These are phyloP conservation scores for Mycothermus thermophilus DNA, from an alignment of 495 filamentous ascomycete species.

Conservation along the genomic window DNA sequence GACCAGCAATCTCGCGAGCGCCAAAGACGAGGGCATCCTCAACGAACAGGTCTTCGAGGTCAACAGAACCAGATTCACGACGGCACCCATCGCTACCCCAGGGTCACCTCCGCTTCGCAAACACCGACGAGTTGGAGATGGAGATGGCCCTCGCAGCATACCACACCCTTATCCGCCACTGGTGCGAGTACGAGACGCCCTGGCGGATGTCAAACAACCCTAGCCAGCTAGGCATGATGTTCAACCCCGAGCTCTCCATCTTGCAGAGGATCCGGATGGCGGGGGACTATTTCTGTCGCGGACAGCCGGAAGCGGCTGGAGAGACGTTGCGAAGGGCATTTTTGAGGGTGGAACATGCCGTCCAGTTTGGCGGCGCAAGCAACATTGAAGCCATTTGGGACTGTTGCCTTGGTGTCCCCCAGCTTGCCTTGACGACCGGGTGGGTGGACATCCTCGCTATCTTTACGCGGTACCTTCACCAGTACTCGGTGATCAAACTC, in stretches of 20 bases:
- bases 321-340: constrained; percentile 16
- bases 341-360: constrained; percentile 13
- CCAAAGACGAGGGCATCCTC: constrained; percentile 2
- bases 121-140: too few relatives aligned
- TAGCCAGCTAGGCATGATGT: too few relatives aligned
- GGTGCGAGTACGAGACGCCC: too few relatives aligned
- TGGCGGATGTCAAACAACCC: too few relatives aligned
- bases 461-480: constrained; percentile 13
- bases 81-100: too few relatives aligned
- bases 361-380: constrained; percentile 2
- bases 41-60: too few relatives aligned
- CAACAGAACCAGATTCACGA: too few relatives aligned
- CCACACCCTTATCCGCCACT: too few relatives aligned
- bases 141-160: too few relatives aligned
- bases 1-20: constrained; percentile 4
- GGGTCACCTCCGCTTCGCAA: too few relatives aligned
- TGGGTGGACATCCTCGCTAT: constrained; percentile 15
- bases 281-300: neutral
- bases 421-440: constrained; percentile 11
- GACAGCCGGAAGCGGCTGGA: neutral
- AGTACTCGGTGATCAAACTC: constrained; percentile 10
- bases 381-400: constrained; percentile 23
- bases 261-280: too few relatives aligned
- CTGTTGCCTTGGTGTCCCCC: constrained; percentile 20
- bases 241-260: too few relatives aligned